A percentile compares a stretch with the other conserved stretches of the same genome.
phyloP scores from a whole-genome alignment of 495 filamentous ascomycete species.

The Eremomyces bilateralis region DNA sequence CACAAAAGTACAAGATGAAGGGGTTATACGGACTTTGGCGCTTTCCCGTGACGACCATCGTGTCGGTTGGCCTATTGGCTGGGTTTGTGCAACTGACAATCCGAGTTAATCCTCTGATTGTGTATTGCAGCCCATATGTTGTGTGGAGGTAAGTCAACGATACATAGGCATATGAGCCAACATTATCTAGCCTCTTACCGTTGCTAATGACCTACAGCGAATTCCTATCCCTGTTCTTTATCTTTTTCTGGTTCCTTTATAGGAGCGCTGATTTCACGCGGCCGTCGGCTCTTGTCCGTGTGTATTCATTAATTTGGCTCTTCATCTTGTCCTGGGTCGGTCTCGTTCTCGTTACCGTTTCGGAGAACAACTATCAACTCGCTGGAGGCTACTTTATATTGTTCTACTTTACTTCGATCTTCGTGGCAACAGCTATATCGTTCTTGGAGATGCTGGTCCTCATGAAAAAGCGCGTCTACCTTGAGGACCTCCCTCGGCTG shows the following conservation, averaged over 20 bases:
- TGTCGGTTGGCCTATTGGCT: slow-evolving; percentile 47
- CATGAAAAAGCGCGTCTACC: slow-evolving; percentile 46
- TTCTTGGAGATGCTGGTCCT: slow-evolving; percentile 59
- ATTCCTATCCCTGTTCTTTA: slow-evolving; percentile 65
- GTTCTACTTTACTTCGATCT: slow-evolving; percentile 54
- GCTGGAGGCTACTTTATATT: slow-evolving; percentile 66
- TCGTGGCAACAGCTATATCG: slow-evolving; percentile 31
- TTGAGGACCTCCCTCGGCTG: slow-evolving; percentile 15
- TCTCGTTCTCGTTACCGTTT: slow-evolving; percentile 50
- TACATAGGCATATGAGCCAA: too few species aligned
- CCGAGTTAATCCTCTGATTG: slow-evolving; percentile 69
- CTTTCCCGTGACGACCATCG: slow-evolving; percentile 53
- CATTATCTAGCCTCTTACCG: neutral
- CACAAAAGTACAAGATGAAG: slow-evolving; percentile 27
- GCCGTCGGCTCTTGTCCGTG: slow-evolving; percentile 68
- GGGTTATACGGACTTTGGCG: slow-evolving; percentile 66
- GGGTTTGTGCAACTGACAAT: slow-evolving; percentile 52
- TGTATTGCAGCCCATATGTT: slow-evolving; percentile 68
- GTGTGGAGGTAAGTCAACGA: slow-evolving; percentile 24
- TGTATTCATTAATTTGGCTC: slow-evolving; percentile 67
- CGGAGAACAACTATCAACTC: slow-evolving; percentile 46
- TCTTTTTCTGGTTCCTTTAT: slow-evolving; percentile 65
- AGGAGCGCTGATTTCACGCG: slow-evolving; percentile 58
- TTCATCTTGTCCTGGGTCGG: slow-evolving; percentile 51
- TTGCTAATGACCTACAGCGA: slow-evolving; percentile 25